A percentile compares a stretch with the other conserved stretches of the same genome.
phyloP scores from a whole-genome alignment of 331 rosid species.

The Pyracantha coccinea region DNA sequence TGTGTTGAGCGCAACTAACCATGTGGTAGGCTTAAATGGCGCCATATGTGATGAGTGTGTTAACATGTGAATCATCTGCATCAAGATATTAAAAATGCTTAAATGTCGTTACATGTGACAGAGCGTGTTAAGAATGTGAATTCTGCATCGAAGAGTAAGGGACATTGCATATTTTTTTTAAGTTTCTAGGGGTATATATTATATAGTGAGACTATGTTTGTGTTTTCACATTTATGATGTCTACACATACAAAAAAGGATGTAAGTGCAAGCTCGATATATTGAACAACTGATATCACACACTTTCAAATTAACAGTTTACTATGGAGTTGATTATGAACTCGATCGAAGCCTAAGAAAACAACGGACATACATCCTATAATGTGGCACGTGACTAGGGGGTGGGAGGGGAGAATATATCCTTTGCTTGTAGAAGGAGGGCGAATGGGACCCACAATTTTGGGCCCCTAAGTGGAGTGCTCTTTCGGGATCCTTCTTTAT shows the following conservation, averaged over 20 bases:
- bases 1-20: too few relatives aligned
- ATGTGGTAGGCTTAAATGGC: too few relatives aligned
- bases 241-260: too few relatives aligned
- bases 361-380: neutral
- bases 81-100: too few relatives aligned
- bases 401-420: conserved; percentile 42
- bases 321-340: neutral
- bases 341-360: neutral
- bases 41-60: neutral
- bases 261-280: neutral
- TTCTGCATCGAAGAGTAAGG: too few relatives aligned
- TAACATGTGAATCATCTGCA: neutral
- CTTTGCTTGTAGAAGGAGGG: conserved; percentile 73
- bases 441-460: conserved; percentile 31
- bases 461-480: conserved; percentile 52
- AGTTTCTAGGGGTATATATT: neutral
- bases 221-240: neutral
- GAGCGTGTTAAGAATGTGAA: too few relatives aligned
- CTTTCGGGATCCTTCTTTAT: conserved; percentile 63
- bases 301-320: neutral
- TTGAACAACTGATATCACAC: neutral
- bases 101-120: too few relatives aligned
- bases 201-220: neutral
- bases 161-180: too few relatives aligned
- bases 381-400: neutral